Evolutionary conservation across 164 flowering plant species (phyloP), one percentile per base, ranked within the genome.

Genomic region (Piper betle): DNA sequence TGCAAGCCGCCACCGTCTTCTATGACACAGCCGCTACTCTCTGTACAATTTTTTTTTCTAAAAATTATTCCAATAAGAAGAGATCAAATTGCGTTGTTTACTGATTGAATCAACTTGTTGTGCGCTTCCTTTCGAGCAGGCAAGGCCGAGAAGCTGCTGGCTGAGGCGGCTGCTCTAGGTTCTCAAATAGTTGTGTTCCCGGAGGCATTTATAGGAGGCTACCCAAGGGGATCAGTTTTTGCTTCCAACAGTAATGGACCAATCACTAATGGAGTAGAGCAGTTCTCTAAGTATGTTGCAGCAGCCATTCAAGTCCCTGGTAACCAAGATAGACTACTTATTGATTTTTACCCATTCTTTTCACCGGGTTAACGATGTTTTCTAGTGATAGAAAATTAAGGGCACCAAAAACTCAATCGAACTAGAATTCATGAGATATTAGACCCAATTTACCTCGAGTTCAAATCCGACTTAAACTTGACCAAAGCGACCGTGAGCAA

Each of bases 231-330:
- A 25, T 83, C 88, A 4, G 77, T 56, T 56, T 90, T 82, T 59
- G 97, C 92, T 37, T 84, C 87, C 17, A 53, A 79, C 2, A 79
- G 84, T 55, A 96, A 96, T 8, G 79, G 78, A 46, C 82, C 90
- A 2, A 73, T 91, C 15, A 68, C 75, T 1, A 86, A 84, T 77
- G 97, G 97, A 6, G 83, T 68, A 64, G 94, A 84, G 66, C 94
- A 92, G 4, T 92, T 87, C 37, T 75, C 87, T 18, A 89, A 81
- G 76, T 89, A 92, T 75, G 87, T 86, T 72, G 83, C 98, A 13
- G n/a, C 98, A 0, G 98, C 98, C 65, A 83, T 92, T 74, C 87
- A 92, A 70, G 96, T 92, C 42, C 96, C 96, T 58, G 96, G 96
- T 89, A 53, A 60, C 61, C 1, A 46, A 12, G 3, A 46, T 6